Evolutionary conservation across 495 filamentous ascomycete genomes (phyloP), one percentile per base, ranked within the genome.

Genomic region (Corynascus novoguineensis): DNA sequence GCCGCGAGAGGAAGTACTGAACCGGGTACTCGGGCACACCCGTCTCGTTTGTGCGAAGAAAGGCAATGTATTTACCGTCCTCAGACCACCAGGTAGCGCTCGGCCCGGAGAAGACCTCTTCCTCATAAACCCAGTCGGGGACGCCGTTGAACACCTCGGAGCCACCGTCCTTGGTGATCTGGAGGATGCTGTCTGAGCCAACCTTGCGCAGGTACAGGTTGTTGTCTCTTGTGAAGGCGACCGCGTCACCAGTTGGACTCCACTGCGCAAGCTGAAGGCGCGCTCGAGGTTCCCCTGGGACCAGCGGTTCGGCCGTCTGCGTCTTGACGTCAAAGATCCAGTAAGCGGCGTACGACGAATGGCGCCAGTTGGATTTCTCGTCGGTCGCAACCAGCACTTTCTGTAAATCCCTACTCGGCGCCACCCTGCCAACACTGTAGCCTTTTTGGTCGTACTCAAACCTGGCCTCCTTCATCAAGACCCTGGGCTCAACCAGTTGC

Each of bases 81-180:
- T 84, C 79, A 19, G 89, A 90, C 90, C 89, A 97, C 93, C 93
- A 97, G 0, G 92, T 92, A 7, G 86, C 95, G 48, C 80, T 90
- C 61, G 89, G 87, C 3, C 83, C 84, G 1, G 73, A 60, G 60
- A 97, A 87, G 6, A 98, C 92, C 71, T 98, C 93, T 67, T 98
- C 93, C 67, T 98, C 93, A 62, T 97, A 98, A 0, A 98, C 93
- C 93, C 93, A 98, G 70, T 98, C 93, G 0, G 93, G 93, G n/a
- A 96, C 83, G 21, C 93, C 93, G 63, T 97, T 95, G 76, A 98
- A 97, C 15, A 93, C 80, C 57, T 97, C 82, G 2, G 78, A 70
- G 0, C 92, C 87, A 37, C 93, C 93, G 68, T 97, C 91, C 58
- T 75, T 85, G 14, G 93, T 98, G 57, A 98, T 86, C 57, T 84